Evolutionary conservation across 1,284 basidiomycete species (phyloP), one percentile per base, ranked within the genome.

Genomic region (Apiotrichum gracile): DNA sequence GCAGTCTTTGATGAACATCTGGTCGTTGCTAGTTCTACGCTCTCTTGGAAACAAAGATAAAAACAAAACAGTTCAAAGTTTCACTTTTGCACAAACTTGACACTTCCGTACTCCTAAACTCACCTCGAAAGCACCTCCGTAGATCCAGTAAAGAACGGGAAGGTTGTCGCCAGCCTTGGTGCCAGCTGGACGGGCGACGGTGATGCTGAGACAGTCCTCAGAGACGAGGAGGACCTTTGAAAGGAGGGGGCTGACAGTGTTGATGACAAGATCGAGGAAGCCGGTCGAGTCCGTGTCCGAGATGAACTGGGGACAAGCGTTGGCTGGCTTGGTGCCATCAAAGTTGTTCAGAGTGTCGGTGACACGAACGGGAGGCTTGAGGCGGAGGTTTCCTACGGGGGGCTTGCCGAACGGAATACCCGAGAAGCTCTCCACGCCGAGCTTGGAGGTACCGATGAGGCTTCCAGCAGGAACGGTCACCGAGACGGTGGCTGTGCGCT

Each of bases 371-470:
- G 75, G 73, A 10, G 78, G 61, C 7, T 74, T 77, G 21, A 59
- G 58, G 26, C 62, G 57, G 21, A 51, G 48, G 24, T 44, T 35
- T 10, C 54, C 57, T 17, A 48, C 29, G 17, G 61, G 85, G 8
- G 84, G 76, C 54, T 81, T 70, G 14, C 83, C 84, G 57, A 79
- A 87, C 1, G 83, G 85, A 41, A 88, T 81, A 1, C 85, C 85
- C 5, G 46, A 49, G 21, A 51, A 61, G 38, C 27, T 43, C 37
- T 59, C 54, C 17, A 42, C 53, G n/a, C 8, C 26, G 27, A 33
- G 27, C 17, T 26, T 29, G 33, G n/a, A 6, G 5, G 21, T 39
- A 21, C 58, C 58, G 31, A 54, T 43, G 19, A 59, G 24, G 24
- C 27, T 48, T 22, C 58, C 58, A 14, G 58, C 58, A 1, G 58